Percentiles rank a stretch among this genome's conserved stretches.
Evolutionary conservation across 176 grass and related monocot genomes (phyloP).

Genomic region (Carex scoparia): DNA sequence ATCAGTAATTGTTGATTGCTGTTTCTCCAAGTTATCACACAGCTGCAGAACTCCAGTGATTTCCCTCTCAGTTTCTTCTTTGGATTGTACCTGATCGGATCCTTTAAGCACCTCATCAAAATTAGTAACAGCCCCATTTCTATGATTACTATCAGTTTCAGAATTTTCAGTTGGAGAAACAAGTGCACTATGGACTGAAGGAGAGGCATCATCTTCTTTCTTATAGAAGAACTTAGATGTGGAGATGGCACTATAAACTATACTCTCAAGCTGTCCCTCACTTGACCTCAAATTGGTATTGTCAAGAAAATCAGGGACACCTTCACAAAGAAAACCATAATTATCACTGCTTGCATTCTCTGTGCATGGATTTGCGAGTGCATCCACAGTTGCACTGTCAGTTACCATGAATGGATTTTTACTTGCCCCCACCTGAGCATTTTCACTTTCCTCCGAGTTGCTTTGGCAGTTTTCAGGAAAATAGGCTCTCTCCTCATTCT

Average conservation of each 20-base stretch:
- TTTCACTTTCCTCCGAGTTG: background rate
- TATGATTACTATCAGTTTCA: slow-evolving; percentile 8
- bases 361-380: background rate
- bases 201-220: background rate
- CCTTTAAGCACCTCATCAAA: slow-evolving; percentile 2
- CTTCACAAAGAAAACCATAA: slow-evolving; percentile 30
- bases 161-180: background rate
- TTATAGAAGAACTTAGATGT: slow-evolving; percentile 1
- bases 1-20: background rate
- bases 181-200: background rate
- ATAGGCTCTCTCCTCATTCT: background rate
- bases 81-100: background rate
- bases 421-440: background rate
- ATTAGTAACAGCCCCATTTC: slow-evolving; percentile 5
- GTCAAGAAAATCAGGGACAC: slow-evolving; percentile 30
- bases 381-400: background rate
- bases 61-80: background rate
- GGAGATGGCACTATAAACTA: slow-evolving; percentile 23
- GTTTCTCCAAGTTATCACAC: background rate
- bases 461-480: slow-evolving; percentile 14
- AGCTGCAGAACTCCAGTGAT: slow-evolving; percentile 3
- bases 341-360: background rate
- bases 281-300: slow-evolving; percentile 20
- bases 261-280: slow-evolving; percentile 22
- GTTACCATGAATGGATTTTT: background rate